A percentile compares a stretch with the other conserved stretches of the same genome.
phyloP scores from a whole-genome alignment of 805 yeast genomes.

The Torulaspora indica region DNA sequence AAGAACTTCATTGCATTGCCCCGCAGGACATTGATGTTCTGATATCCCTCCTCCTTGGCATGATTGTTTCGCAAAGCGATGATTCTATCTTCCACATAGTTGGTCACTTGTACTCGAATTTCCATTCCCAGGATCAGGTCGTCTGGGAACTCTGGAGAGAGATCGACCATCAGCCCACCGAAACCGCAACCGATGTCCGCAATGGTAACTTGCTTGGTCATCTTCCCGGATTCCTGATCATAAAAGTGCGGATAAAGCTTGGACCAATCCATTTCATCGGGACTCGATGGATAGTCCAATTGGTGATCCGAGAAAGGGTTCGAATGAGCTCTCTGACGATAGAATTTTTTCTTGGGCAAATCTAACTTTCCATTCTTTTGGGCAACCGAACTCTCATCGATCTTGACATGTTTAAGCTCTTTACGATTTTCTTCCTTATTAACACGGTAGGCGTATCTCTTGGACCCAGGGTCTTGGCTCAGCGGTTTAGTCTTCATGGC shows the following conservation, averaged over 20 bases:
- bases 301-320: slow-evolving; percentile 96
- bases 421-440: slow-evolving; percentile 49
- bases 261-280: slow-evolving; percentile 84
- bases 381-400: slow-evolving; percentile 35
- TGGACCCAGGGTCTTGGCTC: slow-evolving; percentile 29
- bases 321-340: slow-evolving; percentile 96
- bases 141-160: slow-evolving; percentile 73
- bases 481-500: slow-evolving; percentile 26
- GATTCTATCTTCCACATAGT: slow-evolving; percentile 92
- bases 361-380: slow-evolving; percentile 34
- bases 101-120: slow-evolving; percentile 94
- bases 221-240: slow-evolving; percentile 39
- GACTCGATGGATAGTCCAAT: slow-evolving; percentile 78
- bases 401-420: slow-evolving; percentile 44
- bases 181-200: slow-evolving; percentile 98
- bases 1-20: slow-evolving; percentile 97
- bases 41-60: slow-evolving; percentile 44
- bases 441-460: slow-evolving; percentile 40
- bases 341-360: slow-evolving; percentile 78
- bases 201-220: slow-evolving; percentile 62
- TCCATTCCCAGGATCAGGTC: slow-evolving; percentile 89
- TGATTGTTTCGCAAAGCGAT: slow-evolving; percentile 66
- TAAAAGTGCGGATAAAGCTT: slow-evolving; percentile 61
- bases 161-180: slow-evolving; percentile 81
- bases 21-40: slow-evolving; percentile 83